Evolutionary conservation across 257 asterid species (phyloP).

Genomic region (Solanum chiquidenum): DNA sequence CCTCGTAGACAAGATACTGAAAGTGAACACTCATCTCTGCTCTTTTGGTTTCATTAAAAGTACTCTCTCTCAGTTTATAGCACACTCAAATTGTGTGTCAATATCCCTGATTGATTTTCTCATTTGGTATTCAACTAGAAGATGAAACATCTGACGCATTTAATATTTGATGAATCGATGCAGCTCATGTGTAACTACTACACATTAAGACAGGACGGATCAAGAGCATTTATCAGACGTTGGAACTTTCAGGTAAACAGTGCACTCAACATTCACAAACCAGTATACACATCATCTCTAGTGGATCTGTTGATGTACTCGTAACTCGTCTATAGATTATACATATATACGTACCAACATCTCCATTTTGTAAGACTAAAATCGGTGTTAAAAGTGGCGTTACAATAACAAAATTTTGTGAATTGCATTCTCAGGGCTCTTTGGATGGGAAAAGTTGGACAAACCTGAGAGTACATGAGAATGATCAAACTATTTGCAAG

Average conservation of each 20-base stretch:
- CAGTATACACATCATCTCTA: neutral
- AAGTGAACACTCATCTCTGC: neutral
- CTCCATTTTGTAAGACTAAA: neutral
- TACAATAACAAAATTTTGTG: neutral
- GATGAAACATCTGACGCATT: neutral
- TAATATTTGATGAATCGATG: neutral
- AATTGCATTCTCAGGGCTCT: slow-evolving; percentile 50
- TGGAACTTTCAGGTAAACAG: slow-evolving; percentile 80
- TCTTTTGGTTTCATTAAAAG: neutral
- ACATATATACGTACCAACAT: neutral
- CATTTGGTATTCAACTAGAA: neutral
- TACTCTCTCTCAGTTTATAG: neutral
- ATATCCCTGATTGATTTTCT: neutral
- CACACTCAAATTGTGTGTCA: neutral
- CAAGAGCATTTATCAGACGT: slow-evolving; percentile 60
- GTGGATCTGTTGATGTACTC: neutral
- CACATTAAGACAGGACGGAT: slow-evolving; percentile 93
- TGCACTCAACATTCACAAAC: neutral
- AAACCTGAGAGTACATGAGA: slow-evolving; percentile 70
- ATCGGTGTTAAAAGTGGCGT: neutral
- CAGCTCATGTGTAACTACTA: slow-evolving; percentile 97
- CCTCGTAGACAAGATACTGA: neutral
- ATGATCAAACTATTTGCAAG: slow-evolving; percentile 66
- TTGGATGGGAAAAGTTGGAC: slow-evolving; percentile 79
- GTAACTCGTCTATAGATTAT: neutral